Evolutionary conservation across 331 rosid species (phyloP), one percentile per base, ranked within the genome.

Genomic region (Prunus yedoensis): DNA sequence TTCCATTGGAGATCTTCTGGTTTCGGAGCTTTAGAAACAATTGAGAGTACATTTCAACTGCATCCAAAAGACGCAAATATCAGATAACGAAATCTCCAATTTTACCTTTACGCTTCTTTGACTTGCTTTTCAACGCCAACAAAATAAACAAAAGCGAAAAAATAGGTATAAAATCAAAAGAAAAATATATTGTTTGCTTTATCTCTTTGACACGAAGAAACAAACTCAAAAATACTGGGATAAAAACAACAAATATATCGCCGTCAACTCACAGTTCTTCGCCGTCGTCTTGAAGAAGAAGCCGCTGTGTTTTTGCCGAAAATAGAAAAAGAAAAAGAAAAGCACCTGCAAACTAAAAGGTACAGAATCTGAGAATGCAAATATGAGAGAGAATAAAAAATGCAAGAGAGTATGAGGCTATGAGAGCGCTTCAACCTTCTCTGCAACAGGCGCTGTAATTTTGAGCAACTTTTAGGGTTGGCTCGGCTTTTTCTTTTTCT

Each of bases 1-100:
- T 83, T 58, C 17, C 51, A 27, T 47, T 8, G 51, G 74, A 87
- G 90, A 89, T 91, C 97, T 87, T 68, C 82, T 62, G 71, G 71
- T 68, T 30, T 67, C 69, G 61, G 82, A 68, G 73, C 83, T 51
- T 53, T 14, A 61, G 5, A 63, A 72, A n/a, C 88, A 70, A 85
- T 66, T 74, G 66, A 79, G n/a, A 60, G 79, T n/a, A 74, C 60
- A 89, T 83, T 62, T 80, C 72, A 80, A 47, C 87, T 70, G 79
- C 70, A 64, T 59, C 62, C 16, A 47, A 57, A 70, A 53, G 21
- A 62, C 21, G 65, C 13, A 75, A 16, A 66, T 57, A 47, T 46
- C n/a, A 85, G 74, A 68, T 54, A 73, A 72, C 57, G 68, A 73
- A 83, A 21, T 64, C 72, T 57, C 35, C 81, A 56, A 10, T 45